Conservation (phyloP, 768 basidiomycete genomes). For the Cystofilobasidium ferigula region DNA sequence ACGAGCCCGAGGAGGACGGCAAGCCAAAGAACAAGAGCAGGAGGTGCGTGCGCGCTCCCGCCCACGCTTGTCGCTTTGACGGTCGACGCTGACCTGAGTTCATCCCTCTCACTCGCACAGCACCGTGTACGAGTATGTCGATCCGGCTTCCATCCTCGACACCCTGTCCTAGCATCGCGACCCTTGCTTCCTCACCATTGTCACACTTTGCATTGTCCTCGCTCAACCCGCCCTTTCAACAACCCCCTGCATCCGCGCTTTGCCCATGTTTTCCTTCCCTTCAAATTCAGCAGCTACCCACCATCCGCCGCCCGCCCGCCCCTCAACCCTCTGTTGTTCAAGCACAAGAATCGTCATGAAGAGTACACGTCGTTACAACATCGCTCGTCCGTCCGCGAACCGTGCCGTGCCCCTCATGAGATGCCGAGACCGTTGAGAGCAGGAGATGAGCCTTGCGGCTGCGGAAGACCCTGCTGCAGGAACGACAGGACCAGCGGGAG, state of each 20-base stretch:
- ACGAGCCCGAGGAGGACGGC: conserved; percentile 1
- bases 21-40: conserved; percentile 7
- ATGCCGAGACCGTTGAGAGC: conserved; percentile 7
- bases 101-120: not conserved
- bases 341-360: not conserved
- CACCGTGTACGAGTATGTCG: conserved; percentile 16
- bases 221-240: not conserved
- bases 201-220: not conserved
- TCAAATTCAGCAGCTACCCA: too few species aligned
- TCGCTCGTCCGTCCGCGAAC: too few species aligned
- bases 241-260: too few species aligned
- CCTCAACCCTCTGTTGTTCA: not conserved
- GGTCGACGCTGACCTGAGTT: not conserved
- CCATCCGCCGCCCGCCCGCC: too few species aligned
- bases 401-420: too few species aligned
- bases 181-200: not conserved
- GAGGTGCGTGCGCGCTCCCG: conserved; percentile 2
- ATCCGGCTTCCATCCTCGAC: conserved; percentile 17
- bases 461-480: conserved; percentile 28
- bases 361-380: too few species aligned
- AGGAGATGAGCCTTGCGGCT: not conserved
- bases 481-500: conserved; percentile 61
- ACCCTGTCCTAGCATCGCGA: not conserved
- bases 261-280: too few species aligned
- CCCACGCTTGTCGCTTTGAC: not conserved